Evolutionary conservation across 2,329 filamentous ascomycete species (phyloP), one percentile per base, ranked within the genome.

Genomic region (Paecilomyces dactylethromorphus): DNA sequence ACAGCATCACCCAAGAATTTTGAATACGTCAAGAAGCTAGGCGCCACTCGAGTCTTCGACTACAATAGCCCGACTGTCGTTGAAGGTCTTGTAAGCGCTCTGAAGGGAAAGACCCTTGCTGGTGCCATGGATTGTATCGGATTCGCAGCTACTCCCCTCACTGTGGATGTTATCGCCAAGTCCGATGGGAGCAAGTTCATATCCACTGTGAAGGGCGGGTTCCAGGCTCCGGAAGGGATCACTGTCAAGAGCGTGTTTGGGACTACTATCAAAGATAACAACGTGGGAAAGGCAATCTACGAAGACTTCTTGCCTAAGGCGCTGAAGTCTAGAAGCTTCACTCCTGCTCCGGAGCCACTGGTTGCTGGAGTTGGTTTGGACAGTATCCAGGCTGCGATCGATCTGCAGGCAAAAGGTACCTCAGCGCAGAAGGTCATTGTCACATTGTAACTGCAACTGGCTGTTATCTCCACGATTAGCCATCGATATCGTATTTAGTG

Each of bases 11-110:
- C 66, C 11, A 73, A 69, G 51, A 82, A 82, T 63, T 75, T 77
- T n/a, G 74, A 73, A 0, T 73, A 74, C 29, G 71, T 79, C 15
- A 76, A 74, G 62, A 62, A 64, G 13, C 73, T 83, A 0, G 81
- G 81, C 0, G 79, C 79, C 1, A 68, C 61, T 12, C 62, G 71
- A 1, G 76, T 75, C 0, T 79, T 80, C 55, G 79, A 82, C 62
- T 82, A 81, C 64, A 71, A 70, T 10, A 60, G 54, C 10, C 18
- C 56, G 0, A 63, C 39, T 8, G 58, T 66, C 2, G 45, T 62
- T 0, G 57, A 64, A 0, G 59, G 66, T 0, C 26, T 68, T 3
- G 56, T 62, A 1, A n/a, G 35, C 0, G 60, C 58, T 13, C 51
- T 68, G 3, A 50, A 65, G 10, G 62, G 55, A 1, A 65, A 62